Percentiles rank a stretch among this genome's conserved stretches.
Conservation (phyloP, 768 basidiomycete species). For the Imleria badia region DNA sequence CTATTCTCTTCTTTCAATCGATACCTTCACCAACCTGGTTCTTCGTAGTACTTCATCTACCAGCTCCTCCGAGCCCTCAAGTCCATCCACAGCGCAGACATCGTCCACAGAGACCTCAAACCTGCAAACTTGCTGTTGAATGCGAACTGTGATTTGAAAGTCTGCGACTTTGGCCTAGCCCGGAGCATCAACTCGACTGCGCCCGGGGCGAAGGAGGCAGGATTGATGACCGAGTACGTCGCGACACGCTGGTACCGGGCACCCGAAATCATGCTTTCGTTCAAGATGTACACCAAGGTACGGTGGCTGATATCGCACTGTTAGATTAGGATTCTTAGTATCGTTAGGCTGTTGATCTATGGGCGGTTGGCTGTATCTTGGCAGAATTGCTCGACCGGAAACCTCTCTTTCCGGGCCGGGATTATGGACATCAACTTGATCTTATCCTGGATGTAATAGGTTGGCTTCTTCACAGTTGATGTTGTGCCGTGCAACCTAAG, state of each 20-base stretch:
- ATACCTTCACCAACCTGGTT: background rate
- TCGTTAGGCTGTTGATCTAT: constrained; percentile 63
- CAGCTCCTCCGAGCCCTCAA: constrained; percentile 86
- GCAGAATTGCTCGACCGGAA: constrained; percentile 81
- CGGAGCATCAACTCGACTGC: constrained; percentile 57
- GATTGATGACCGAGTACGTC: constrained; percentile 81
- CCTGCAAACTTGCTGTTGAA: constrained; percentile 88
- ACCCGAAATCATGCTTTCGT: constrained; percentile 92
- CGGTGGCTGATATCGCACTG: constrained; percentile 1
- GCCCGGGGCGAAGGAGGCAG: constrained; percentile 58
- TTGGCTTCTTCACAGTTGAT: constrained; percentile 6
- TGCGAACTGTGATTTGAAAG: constrained; percentile 86
- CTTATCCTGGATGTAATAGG: constrained; percentile 89
- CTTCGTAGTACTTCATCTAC: constrained; percentile 70
- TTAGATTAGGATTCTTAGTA: constrained; percentile 6
- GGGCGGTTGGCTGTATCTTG: constrained; percentile 74
- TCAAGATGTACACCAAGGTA: constrained; percentile 85
- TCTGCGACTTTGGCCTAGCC: constrained; percentile 87
- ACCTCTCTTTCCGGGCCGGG: constrained; percentile 85
- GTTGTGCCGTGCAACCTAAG: constrained; percentile 23
- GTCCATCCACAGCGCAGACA: constrained; percentile 84
- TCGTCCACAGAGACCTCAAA: constrained; percentile 77
- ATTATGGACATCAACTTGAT: constrained; percentile 85
- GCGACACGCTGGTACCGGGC: constrained; percentile 94
- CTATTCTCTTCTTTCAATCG: constrained; percentile 5